A percentile compares a stretch with the other conserved stretches of the same genome.
Conservation (phyloP, 805 yeast genomes). For the Zygosaccharomyces lentus region DNA sequence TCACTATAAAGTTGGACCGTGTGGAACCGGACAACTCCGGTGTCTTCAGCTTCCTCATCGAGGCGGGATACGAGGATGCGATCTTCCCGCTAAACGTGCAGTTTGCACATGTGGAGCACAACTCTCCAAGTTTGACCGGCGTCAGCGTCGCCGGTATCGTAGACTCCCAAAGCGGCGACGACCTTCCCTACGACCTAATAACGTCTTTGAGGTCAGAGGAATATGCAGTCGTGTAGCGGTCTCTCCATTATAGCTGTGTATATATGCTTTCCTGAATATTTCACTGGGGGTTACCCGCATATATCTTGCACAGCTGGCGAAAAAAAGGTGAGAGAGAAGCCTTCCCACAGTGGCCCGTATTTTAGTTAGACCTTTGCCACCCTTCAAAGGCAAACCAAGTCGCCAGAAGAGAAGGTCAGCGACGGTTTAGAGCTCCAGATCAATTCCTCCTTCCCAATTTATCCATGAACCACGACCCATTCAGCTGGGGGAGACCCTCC, state of each 20-base stretch:
- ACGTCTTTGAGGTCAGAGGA: constrained; percentile 55
- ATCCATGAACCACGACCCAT: constrained; percentile 91
- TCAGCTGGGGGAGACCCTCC: constrained; percentile 92
- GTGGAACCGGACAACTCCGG: constrained; percentile 56
- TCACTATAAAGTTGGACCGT: constrained; percentile 57
- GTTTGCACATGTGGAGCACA: constrained; percentile 49
- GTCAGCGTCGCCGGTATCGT: constrained; percentile 61
- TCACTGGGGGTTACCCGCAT: constrained; percentile 8
- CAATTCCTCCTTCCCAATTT: background rate
- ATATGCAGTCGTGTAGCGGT: constrained; percentile 45
- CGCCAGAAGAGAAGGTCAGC: background rate
- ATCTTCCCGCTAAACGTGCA: constrained; percentile 82
- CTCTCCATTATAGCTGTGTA: background rate
- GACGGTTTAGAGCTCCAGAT: background rate
- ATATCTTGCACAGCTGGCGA: background rate
- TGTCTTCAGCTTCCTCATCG: constrained; percentile 73
- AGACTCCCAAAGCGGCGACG: constrained; percentile 43
- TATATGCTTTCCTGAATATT: background rate
- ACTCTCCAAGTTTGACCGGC: constrained; percentile 48
- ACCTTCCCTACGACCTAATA: constrained; percentile 67
- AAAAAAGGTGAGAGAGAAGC: background rate
- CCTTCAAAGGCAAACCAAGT: background rate
- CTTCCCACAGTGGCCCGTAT: background rate
- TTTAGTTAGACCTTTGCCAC: constrained; percentile 5
- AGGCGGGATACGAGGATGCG: constrained; percentile 71